These are phyloP conservation scores for Pleurotus eryngii DNA, from an alignment of 768 basidiomycete species.

Conservation along the genomic window DNA sequence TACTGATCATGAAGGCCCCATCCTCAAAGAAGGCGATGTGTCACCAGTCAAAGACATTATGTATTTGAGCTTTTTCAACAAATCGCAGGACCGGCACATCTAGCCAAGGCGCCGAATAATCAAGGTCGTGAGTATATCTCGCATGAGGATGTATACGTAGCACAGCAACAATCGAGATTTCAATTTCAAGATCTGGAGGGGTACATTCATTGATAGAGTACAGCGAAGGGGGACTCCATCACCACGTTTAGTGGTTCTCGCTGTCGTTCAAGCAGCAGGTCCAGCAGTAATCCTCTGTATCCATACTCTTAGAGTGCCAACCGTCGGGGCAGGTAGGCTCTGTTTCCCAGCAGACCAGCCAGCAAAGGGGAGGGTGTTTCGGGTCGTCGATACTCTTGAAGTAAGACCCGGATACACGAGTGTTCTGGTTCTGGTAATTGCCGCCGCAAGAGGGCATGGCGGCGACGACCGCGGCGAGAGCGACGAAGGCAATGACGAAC, in stretches of 20 bases:
- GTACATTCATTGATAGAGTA: too few species aligned
- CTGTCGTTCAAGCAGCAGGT: constrained; percentile 3
- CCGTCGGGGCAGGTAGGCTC: background rate
- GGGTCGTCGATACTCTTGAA: background rate
- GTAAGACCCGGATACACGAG: background rate
- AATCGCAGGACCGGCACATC: too few species aligned
- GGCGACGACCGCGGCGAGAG: background rate
- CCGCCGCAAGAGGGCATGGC: background rate
- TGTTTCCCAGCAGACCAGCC: background rate
- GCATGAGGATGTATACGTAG: too few species aligned
- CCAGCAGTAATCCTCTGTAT: background rate
- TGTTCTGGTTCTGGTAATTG: background rate
- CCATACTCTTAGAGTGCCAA: background rate
- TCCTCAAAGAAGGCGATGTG: too few species aligned
- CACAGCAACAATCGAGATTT: too few species aligned
- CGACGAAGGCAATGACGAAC: background rate
- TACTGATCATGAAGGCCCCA: too few species aligned
- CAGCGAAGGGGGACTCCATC: too few species aligned
- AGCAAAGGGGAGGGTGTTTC: constrained; percentile 2
- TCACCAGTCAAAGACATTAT: too few species aligned
- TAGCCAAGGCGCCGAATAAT: too few species aligned
- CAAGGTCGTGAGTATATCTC: too few species aligned
- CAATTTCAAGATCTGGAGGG: too few species aligned
- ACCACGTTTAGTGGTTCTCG: background rate
- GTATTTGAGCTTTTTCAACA: too few species aligned